Evolutionary conservation across 2,329 filamentous ascomycete species (phyloP).

Genomic region (Colletotrichum orchidophilum): DNA sequence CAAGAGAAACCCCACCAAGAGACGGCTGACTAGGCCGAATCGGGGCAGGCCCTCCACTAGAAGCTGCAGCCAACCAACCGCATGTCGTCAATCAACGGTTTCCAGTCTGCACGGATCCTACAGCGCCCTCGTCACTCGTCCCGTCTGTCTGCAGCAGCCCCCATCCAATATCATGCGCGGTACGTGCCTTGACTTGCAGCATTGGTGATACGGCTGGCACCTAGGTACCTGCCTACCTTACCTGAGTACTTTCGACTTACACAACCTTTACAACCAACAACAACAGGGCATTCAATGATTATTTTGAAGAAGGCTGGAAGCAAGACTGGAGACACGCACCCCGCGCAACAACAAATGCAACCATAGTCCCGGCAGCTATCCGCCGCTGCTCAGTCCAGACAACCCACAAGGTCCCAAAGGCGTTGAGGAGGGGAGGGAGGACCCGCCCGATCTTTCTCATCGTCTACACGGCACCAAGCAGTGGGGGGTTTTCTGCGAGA

Average conservation of each 20-base stretch:
- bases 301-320: neutral
- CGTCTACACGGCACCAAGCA: neutral
- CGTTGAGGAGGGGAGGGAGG: neutral
- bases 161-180: neutral
- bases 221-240: no score
- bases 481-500: neutral
- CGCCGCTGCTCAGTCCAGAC: neutral
- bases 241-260: no score
- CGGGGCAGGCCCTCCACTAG: neutral
- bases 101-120: neutral
- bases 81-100: neutral
- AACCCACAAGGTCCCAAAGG: neutral
- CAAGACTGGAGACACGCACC: neutral
- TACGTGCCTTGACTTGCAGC: neutral
- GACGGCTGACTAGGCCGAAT: slow-evolving; percentile 5
- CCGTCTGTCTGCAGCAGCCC: neutral
- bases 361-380: neutral
- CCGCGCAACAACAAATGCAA: neutral
- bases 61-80: neutral
- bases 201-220: neutral
- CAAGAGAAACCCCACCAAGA: neutral
- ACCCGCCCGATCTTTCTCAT: neutral
- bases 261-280: neutral
- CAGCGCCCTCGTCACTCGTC: neutral
- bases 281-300: neutral